Conservation (phyloP, 2,329 filamentous ascomycete species). For the Lecanicillium sp. region DNA sequence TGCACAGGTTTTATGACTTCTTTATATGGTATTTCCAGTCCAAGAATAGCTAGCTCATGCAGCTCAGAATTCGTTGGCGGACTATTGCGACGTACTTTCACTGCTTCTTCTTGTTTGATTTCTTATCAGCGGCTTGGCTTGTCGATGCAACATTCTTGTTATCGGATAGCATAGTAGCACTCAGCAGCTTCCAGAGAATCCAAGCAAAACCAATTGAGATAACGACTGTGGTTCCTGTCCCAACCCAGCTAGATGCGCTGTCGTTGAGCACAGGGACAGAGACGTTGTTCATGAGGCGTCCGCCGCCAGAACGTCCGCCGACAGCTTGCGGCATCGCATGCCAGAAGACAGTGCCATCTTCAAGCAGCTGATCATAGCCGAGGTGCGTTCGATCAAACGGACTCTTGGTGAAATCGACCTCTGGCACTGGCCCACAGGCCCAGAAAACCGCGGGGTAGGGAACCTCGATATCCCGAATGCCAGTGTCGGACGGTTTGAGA, state of each 20-base stretch:
- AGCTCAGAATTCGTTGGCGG: too few relatives aligned
- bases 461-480: constrained; percentile 50
- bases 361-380: constrained; percentile 82
- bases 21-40: too few relatives aligned
- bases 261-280: constrained; percentile 61
- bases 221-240: constrained; percentile 50
- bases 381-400: constrained; percentile 81
- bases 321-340: constrained; percentile 54
- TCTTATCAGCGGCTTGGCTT: background rate
- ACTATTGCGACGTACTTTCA: constrained; percentile 12
- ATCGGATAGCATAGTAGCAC: constrained; percentile 24
- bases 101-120: constrained; percentile 20
- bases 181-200: constrained; percentile 55
- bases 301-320: constrained; percentile 21
- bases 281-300: constrained; percentile 46
- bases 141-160: background rate
- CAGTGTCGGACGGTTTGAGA: constrained; percentile 54
- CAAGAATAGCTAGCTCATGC: too few relatives aligned
- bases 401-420: constrained; percentile 63
- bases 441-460: constrained; percentile 86
- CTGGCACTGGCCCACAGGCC: constrained; percentile 68
- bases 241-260: constrained; percentile 41
- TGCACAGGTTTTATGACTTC: too few relatives aligned
- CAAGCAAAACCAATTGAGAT: constrained; percentile 63
- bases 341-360: constrained; percentile 73